Base-by-base conservation (phyloP, 2,329 filamentous ascomycete species). In the Clarireedia hainanense region DNA sequence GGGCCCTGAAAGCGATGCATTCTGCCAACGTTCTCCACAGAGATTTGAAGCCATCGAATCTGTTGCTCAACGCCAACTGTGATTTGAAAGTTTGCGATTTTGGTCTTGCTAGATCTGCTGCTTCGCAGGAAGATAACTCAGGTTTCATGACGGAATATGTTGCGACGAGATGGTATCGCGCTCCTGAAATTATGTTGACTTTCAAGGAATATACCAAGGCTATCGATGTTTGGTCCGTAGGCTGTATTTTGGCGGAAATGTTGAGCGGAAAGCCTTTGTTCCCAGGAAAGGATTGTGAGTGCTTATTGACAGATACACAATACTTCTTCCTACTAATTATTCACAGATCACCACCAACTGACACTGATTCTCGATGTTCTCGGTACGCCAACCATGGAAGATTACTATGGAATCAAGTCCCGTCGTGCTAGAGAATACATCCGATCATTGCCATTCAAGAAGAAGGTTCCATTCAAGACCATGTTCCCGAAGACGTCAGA, bases 81-180 rank as follows among this genome's bases (percentile, higher is more conserved):
- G 94, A 99, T 75, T 80, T 99, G 65, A 99, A 99, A 75, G 94
- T 99, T 65, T 99, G 94, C 75, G 94, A 99, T 73, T 99, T 99
- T 69, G 94, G 94, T 69, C 83, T 99, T 56, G 94, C 94, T 49
- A 86, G 91, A 68, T 97, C 92, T 9, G 94, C 94, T 12, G 94
- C 94, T 7, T 96, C 92, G 9, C 95, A 95, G 64, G 94, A 99
- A 70, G 94, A 99, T 73, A 99, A 99, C 75, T 96, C 92, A n/a
- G 94, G 94, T 23, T 99, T 99, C 82, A 99, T 99, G 94, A 99
- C 94, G 15, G 94, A 99, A 95, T 99, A 99, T 71, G 94, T 99
- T 56, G 94, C 94, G 51, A 99, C 94, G 47, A 86, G 94, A 68
- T 99, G 94, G 94, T 99, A 99, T 75, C 91, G 94, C 73, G 94